Conservation (phyloP, 2,329 filamentous ascomycete species). For the Didymella pinodella region DNA sequence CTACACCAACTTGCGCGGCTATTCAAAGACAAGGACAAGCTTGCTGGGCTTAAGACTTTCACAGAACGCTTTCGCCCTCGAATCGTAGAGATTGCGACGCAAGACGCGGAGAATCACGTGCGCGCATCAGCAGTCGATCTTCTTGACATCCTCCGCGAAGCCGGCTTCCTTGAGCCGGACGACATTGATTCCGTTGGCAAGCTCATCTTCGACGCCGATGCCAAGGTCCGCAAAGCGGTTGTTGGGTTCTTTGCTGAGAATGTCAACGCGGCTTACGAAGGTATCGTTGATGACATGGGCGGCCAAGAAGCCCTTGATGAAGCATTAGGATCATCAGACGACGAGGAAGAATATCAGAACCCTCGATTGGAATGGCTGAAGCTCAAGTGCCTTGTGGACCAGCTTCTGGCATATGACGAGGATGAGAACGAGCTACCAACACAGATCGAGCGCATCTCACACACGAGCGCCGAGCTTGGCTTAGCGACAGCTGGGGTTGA, state of each 20-base stretch:
- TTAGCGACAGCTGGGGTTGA: conserved; percentile 72
- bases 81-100: conserved; percentile 89
- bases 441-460: conserved; percentile 56
- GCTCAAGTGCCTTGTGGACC: conserved; percentile 88
- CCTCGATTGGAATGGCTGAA: conserved; percentile 87
- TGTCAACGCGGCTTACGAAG: conserved; percentile 80
- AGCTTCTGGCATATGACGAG: conserved; percentile 80
- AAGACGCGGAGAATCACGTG: conserved; percentile 82
- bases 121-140: conserved; percentile 82
- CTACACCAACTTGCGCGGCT: conserved; percentile 82
- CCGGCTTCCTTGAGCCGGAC: conserved; percentile 85
- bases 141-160: conserved; percentile 81
- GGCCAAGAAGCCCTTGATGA: conserved; percentile 81
- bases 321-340: conserved; percentile 72
- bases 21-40: conserved; percentile 80
- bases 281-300: conserved; percentile 82
- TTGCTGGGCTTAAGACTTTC: conserved; percentile 81
- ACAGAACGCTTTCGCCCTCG: conserved; percentile 89
- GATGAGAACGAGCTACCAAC: conserved; percentile 66
- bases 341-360: conserved; percentile 75
- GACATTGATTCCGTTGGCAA: conserved; percentile 90
- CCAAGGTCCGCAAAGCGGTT: conserved; percentile 84
- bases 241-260: conserved; percentile 90
- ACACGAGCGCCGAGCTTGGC: conserved; percentile 51
- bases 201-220: conserved; percentile 87